Evolutionary conservation across 2,329 filamentous ascomycete species (phyloP), one percentile per base, ranked within the genome.

Genomic region (Clonostachys byssicola): DNA sequence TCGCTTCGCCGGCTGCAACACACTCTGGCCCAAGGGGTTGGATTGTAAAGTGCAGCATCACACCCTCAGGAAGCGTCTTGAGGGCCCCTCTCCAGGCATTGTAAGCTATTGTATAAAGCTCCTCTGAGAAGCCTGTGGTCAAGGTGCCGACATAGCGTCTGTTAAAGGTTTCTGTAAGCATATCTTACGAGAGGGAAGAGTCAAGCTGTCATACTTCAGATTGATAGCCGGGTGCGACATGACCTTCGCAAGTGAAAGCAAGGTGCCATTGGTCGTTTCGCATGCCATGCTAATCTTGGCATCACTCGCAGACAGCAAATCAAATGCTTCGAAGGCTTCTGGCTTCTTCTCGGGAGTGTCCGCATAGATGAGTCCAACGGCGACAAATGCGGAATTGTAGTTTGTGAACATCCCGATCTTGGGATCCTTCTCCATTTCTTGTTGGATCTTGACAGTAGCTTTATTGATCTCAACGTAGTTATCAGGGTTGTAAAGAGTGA

Each of bases 381-480:
- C 13, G 39, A 36, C 43, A 40, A 3, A 40, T 42, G 14, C 34
- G 7, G 45, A 46, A 17, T 33, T 12, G 18, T 45, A 47, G 18
- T 43, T 43, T 34, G 18, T 30, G 33, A 43, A 44, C 36, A 42
- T 14, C 39, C 47, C 45, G 42, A 45, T 38, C n/a, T 49, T 40
- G 44, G 47, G 41, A 18, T 51, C 34, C 33, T 42, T 30, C 18
- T 47, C 41, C 36, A 44, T 34, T 42, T 40, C 35, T 16, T 39
- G 47, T 42, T 49, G 34, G 40, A 20, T 14, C 34, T 45, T 42
- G 42, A 47, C 49, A 33, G 13, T 38, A 13, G 35, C 35, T 38
- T 16, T 38, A 13, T 13, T 16, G 35, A 38, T 16, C 13, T 49
- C 38, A 42, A 47, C 39, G 40, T 38, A 33, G 20, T 49, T 14